These are phyloP conservation scores for Penicillium maclennaniae DNA, from an alignment of 495 filamentous ascomycete species.

Conservation along the genomic window DNA sequence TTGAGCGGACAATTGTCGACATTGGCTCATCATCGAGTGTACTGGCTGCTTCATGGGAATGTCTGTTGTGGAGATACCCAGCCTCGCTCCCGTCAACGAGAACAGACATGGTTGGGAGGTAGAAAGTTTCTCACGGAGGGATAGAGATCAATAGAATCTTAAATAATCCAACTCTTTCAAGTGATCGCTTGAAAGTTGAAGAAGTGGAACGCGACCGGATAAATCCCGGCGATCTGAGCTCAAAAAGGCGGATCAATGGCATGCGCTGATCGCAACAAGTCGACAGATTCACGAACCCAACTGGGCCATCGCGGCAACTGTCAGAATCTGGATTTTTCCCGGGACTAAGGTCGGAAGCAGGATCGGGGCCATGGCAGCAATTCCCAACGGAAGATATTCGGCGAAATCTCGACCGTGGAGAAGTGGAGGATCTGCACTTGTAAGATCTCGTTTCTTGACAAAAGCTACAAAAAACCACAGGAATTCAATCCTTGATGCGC, in stretches of 20 bases:
- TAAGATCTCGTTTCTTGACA: neutral
- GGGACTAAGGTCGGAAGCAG: slow-evolving; percentile 17
- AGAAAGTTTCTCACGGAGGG: neutral
- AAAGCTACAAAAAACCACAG: too few relatives aligned
- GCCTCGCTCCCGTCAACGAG: neutral
- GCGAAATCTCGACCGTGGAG: slow-evolving; percentile 13
- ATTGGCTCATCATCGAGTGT: neutral
- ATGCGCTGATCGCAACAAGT: too few relatives aligned
- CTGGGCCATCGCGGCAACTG: neutral
- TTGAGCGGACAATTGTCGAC: slow-evolving; percentile 19
- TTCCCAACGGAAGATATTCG: slow-evolving; percentile 20
- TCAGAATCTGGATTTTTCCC: neutral
- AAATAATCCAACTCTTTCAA: neutral
- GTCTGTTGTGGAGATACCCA: neutral
- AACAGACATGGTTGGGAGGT: neutral
- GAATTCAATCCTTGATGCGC: too few relatives aligned
- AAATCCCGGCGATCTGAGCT: neutral
- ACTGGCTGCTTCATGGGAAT: neutral
- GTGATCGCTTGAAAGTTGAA: neutral
- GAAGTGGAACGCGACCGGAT: slow-evolving; percentile 1
- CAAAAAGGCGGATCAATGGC: too few relatives aligned
- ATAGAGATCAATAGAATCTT: neutral
- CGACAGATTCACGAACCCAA: neutral
- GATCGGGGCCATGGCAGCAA: slow-evolving; percentile 8
- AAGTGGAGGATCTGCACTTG: neutral